Conservation (phyloP, 768 basidiomycete species). For the Podaxis rugospora region DNA sequence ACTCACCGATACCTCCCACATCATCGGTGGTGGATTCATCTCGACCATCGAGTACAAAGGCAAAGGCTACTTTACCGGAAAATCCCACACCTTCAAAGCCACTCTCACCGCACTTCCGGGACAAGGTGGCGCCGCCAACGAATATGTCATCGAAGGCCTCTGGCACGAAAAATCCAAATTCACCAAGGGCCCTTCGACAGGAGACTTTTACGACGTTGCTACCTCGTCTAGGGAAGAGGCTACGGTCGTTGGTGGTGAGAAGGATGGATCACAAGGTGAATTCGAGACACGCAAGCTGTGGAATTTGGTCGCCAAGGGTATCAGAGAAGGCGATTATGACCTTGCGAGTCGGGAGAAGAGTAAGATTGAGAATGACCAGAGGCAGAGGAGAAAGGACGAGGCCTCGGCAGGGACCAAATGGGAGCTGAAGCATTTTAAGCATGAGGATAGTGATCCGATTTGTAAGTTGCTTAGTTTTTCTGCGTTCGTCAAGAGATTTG, state of each 20-base stretch:
- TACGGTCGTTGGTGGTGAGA: conserved; percentile 47
- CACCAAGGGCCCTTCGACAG: conserved; percentile 27
- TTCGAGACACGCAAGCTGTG: conserved; percentile 88
- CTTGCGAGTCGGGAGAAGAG: conserved; percentile 84
- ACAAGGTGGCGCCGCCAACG: conserved; percentile 26
- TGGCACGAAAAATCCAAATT: conserved; percentile 73
- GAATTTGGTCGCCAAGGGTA: conserved; percentile 85
- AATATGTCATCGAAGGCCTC: conserved; percentile 68
- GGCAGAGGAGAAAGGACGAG: conserved; percentile 86
- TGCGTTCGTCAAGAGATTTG: neutral
- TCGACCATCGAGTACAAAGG: conserved; percentile 89
- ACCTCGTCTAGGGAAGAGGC: conserved; percentile 72
- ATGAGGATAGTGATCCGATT: conserved; percentile 62
- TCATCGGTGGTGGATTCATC: conserved; percentile 43
- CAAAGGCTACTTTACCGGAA: conserved; percentile 93
- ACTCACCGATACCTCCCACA: conserved; percentile 77
- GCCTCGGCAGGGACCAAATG: conserved; percentile 64
- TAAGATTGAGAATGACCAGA: conserved; percentile 93
- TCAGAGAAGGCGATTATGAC: conserved; percentile 89
- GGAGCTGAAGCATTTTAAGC: conserved; percentile 73
- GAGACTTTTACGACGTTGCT: conserved; percentile 74
- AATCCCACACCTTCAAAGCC: conserved; percentile 91
- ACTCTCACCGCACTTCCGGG: conserved; percentile 50
- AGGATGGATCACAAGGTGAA: conserved; percentile 59
- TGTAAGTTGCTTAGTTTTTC: conserved; percentile 43